Percentiles rank a stretch among this genome's conserved stretches.
Evolutionary conservation across 768 basidiomycete genomes (phyloP).

Genomic region (Basidioascus undulatus): DNA sequence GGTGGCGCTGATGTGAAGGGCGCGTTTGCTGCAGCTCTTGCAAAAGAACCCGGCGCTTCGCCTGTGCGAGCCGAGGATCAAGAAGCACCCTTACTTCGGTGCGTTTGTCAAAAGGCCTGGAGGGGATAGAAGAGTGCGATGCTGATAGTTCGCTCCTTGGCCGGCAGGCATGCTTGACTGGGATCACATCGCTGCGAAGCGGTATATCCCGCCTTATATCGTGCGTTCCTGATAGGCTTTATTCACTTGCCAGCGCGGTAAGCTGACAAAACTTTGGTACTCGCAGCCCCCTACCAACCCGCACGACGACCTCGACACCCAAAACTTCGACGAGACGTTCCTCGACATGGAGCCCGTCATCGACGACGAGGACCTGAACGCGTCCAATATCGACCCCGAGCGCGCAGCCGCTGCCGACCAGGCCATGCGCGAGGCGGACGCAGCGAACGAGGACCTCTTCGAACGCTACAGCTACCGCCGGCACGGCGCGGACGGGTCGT

Average conservation of each 20-base stretch:
- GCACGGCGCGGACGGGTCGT: slow-evolving; percentile 30
- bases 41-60: slow-evolving; percentile 78
- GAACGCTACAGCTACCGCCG: slow-evolving; percentile 90
- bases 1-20: no score
- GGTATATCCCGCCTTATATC: slow-evolving; percentile 56
- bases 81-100: slow-evolving; percentile 78
- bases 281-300: slow-evolving; percentile 61
- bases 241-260: not conserved
- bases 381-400: slow-evolving; percentile 12
- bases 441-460: slow-evolving; percentile 53
- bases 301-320: slow-evolving; percentile 77
- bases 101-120: no score
- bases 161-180: slow-evolving; percentile 5
- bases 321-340: slow-evolving; percentile 94
- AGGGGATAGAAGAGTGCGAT: no score
- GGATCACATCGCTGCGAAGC: slow-evolving; percentile 26
- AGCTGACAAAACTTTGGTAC: slow-evolving; percentile 2
- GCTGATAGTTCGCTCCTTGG: no score
- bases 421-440: slow-evolving; percentile 19
- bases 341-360: slow-evolving; percentile 84
- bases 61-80: slow-evolving; percentile 79
- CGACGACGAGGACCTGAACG: slow-evolving; percentile 22
- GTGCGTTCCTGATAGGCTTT: slow-evolving; percentile 8
- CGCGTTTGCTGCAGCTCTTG: slow-evolving; percentile 37
- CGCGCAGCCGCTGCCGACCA: slow-evolving; percentile 15